Conservation (phyloP, 345 rosid species). For the Syzygium oleosum region DNA sequence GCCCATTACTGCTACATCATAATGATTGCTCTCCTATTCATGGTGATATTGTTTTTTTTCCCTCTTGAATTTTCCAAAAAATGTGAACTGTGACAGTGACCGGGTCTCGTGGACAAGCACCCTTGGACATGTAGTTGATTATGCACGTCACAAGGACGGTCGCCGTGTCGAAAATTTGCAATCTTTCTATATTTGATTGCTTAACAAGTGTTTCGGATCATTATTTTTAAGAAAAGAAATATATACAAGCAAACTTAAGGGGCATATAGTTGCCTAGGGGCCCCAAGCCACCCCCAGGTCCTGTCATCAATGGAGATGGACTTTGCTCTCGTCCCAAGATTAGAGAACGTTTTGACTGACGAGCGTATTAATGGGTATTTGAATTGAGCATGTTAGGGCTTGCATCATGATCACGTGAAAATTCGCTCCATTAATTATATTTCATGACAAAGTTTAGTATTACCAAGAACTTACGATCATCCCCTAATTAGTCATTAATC, state of each 20-base stretch:
- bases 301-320: background rate
- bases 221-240: background rate
- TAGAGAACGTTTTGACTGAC: background rate
- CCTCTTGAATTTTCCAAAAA: background rate
- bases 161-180: background rate
- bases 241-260: background rate
- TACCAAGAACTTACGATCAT: background rate
- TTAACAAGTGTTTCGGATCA: background rate
- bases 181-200: background rate
- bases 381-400: background rate
- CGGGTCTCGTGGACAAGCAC: background rate
- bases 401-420: background rate
- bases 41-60: background rate
- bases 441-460: background rate
- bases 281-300: background rate
- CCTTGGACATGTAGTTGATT: background rate
- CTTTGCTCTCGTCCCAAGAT: background rate
- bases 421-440: background rate
- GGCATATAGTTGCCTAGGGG: background rate
- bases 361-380: rapidly evolving
- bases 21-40: background rate
- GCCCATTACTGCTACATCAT: background rate
- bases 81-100: background rate
- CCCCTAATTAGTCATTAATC: too few species aligned
- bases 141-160: background rate